phyloP scores from a whole-genome alignment of 2,329 filamentous ascomycete genomes.

The Fusarium bulbicola region DNA sequence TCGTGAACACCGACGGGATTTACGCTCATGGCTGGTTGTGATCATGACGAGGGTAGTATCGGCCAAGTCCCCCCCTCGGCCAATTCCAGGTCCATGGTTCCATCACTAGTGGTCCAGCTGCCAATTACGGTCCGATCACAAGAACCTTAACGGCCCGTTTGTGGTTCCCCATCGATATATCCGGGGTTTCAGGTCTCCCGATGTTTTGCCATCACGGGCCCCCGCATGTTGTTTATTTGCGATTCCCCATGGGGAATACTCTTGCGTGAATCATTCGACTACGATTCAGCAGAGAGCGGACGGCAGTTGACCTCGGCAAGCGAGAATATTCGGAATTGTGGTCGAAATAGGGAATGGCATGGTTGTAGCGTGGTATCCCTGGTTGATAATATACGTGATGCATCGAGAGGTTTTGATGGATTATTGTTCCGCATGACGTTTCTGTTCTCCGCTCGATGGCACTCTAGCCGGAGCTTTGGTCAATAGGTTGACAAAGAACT shows the following conservation, averaged over 20 bases:
- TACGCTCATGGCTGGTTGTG: not conserved
- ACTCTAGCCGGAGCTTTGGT: not conserved
- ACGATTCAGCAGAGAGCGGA: not conserved
- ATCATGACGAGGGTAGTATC: constrained; percentile 3
- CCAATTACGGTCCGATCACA: constrained; percentile 6
- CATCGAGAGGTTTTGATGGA: not conserved
- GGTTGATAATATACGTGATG: not conserved
- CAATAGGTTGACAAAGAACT: not conserved
- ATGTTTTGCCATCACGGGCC: not conserved
- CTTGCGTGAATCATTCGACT: not conserved
- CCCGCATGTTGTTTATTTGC: not conserved
- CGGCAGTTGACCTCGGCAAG: constrained; percentile 22
- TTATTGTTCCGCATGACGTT: constrained; percentile 4
- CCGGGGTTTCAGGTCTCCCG: not conserved
- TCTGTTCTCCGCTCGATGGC: constrained; percentile 1
- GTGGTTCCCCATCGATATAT: constrained; percentile 6
- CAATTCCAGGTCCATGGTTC: not conserved
- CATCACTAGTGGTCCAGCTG: not conserved
- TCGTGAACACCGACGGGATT: not conserved
- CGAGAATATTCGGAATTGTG: not conserved
- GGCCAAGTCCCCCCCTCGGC: not conserved
- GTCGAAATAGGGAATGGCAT: constrained; percentile 1
- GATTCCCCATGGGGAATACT: constrained; percentile 19
- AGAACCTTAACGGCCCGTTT: constrained; percentile 22
- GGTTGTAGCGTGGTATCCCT: not conserved